phyloP scores from a whole-genome alignment of 306 rosid species.

The Quercus cerris region DNA sequence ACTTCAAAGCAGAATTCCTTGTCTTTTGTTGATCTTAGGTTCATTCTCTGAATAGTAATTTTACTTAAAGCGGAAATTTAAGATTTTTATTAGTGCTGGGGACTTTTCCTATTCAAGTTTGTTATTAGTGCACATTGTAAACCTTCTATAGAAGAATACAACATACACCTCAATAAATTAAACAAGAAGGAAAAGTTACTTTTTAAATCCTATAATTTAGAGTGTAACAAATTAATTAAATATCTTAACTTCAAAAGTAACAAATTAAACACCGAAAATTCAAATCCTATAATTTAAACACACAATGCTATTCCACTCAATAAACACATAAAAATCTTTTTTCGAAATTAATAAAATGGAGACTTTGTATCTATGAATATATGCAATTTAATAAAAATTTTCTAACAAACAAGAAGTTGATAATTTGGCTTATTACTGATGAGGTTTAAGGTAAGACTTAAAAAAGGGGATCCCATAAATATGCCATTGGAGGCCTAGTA shows the following conservation, averaged over 20 bases:
- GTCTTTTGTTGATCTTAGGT: conserved; percentile 15
- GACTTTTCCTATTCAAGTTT: conserved; percentile 8
- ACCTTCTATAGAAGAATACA: conserved; percentile 2
- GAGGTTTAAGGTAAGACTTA: background rate
- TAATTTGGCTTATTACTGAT: background rate
- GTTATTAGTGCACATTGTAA: background rate
- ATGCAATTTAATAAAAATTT: background rate
- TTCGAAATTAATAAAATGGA: too few species aligned
- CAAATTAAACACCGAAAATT: too few species aligned
- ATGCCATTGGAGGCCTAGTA: too few species aligned
- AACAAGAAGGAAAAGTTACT: too few species aligned
- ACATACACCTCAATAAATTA: background rate
- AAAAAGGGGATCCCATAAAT: too few species aligned
- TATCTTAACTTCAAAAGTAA: too few species aligned
- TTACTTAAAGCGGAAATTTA: background rate
- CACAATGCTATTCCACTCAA: too few species aligned
- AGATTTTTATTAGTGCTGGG: background rate
- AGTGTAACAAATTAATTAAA: background rate
- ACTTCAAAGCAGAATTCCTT: conserved; percentile 21
- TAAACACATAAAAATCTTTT: background rate
- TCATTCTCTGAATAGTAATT: background rate
- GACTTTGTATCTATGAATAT: background rate
- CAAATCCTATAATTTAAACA: too few species aligned
- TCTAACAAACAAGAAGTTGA: background rate
- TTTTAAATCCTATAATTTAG: too few species aligned